phyloP scores from a whole-genome alignment of 2,329 filamentous ascomycete species.

The Ophiostoma triangulosporum region DNA sequence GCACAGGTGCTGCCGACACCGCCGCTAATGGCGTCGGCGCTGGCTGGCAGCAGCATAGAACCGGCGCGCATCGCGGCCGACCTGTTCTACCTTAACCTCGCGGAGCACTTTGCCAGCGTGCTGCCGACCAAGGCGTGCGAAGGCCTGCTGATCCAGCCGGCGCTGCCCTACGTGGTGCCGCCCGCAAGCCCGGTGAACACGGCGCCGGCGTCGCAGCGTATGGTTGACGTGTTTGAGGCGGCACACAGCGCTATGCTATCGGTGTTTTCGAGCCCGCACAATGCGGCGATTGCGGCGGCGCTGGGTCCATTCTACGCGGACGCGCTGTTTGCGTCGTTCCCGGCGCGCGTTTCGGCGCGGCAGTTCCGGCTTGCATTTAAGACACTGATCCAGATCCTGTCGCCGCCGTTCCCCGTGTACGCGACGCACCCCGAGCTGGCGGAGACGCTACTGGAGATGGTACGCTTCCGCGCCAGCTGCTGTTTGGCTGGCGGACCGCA shows the following conservation, averaged over 20 bases:
- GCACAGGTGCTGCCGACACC: slow-evolving; percentile 35
- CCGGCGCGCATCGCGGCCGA: slow-evolving; percentile 34
- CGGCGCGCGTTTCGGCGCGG: slow-evolving; percentile 60
- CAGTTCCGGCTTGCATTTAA: slow-evolving; percentile 85
- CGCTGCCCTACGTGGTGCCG: slow-evolving; percentile 55
- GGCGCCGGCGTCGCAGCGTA: slow-evolving; percentile 28
- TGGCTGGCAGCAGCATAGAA: slow-evolving; percentile 31
- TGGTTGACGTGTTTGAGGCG: slow-evolving; percentile 62
- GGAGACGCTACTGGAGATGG: slow-evolving; percentile 66
- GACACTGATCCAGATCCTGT: slow-evolving; percentile 68
- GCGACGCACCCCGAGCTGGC: slow-evolving; percentile 64
- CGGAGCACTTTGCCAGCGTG: slow-evolving; percentile 67
- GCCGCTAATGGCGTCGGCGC: neutral
- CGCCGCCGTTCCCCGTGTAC: slow-evolving; percentile 64
- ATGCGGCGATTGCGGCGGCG: slow-evolving; percentile 53
- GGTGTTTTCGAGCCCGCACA: slow-evolving; percentile 67
- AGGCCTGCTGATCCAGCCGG: slow-evolving; percentile 58
- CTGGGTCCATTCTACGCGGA: slow-evolving; percentile 76
- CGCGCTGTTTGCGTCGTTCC: slow-evolving; percentile 67
- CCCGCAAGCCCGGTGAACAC: slow-evolving; percentile 8
- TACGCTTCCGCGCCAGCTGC: slow-evolving; percentile 44
- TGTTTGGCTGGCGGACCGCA: neutral
- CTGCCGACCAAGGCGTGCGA: slow-evolving; percentile 56
- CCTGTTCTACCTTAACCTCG: slow-evolving; percentile 75
- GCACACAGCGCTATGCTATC: slow-evolving; percentile 74